A percentile compares a stretch with the other conserved stretches of the same genome.
Evolutionary conservation across 2,329 filamentous ascomycete genomes (phyloP).

Genomic region (Aaosphaeria arxii): DNA sequence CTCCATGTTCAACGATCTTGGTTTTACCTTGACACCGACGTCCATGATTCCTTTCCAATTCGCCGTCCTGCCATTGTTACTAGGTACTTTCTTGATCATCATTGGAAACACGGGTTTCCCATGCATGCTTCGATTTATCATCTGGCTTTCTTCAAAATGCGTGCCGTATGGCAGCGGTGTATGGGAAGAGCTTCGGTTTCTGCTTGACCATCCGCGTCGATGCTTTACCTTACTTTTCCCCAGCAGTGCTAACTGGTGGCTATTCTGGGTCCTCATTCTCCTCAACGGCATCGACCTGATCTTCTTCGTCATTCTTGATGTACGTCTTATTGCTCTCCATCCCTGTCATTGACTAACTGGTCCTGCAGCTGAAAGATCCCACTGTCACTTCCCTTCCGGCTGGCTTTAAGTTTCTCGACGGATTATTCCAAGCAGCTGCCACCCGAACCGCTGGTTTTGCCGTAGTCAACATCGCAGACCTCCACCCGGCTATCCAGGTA

Average conservation of each 20-base stretch:
- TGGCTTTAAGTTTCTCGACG: constrained; percentile 76
- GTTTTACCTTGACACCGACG: constrained; percentile 86
- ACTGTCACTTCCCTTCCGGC: constrained; percentile 66
- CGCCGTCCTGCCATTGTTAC: constrained; percentile 70
- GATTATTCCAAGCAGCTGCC: constrained; percentile 83
- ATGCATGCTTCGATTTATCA: constrained; percentile 88
- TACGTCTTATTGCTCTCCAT: constrained; percentile 44
- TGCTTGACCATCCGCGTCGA: constrained; percentile 90
- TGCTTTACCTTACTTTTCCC: constrained; percentile 97
- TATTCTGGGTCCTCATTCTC: constrained; percentile 79
- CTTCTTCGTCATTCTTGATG: constrained; percentile 89
- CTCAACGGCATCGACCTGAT: constrained; percentile 84
- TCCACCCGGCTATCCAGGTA: constrained; percentile 90
- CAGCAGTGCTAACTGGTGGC: constrained; percentile 87
- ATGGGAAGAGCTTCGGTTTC: constrained; percentile 86
- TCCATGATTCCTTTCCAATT: constrained; percentile 88
- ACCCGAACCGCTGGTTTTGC: constrained; percentile 90
- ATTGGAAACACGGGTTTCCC: constrained; percentile 96
- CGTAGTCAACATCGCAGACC: constrained; percentile 69
- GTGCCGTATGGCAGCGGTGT: constrained; percentile 65
- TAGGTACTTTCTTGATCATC: constrained; percentile 83
- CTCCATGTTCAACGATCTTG: constrained; percentile 92
- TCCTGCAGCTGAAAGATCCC: constrained; percentile 64
- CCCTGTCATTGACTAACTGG: neutral
- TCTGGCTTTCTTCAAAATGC: constrained; percentile 73